A percentile compares a stretch with the other conserved stretches of the same genome.
phyloP scores from a whole-genome alignment of 768 basidiomycete species.

The Pholiota molesta region DNA sequence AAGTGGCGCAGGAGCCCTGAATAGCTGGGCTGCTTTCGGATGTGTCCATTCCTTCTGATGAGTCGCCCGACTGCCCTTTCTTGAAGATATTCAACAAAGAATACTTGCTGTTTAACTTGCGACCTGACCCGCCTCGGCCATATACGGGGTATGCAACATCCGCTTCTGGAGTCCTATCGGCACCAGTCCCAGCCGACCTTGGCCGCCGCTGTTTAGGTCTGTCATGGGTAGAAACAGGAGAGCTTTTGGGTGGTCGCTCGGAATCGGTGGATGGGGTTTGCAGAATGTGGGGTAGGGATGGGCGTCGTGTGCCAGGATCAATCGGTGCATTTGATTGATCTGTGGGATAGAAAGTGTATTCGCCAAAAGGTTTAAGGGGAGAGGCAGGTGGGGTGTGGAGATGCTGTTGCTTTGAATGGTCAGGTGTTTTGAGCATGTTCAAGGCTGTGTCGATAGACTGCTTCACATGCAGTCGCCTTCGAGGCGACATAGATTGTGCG shows the following conservation, averaged over 20 bases:
- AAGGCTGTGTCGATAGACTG: conserved; percentile 78
- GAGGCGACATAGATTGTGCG: conserved; percentile 21
- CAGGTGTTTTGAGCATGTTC: conserved; percentile 49
- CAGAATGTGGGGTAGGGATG: conserved; percentile 68
- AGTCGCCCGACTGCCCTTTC: conserved; percentile 51
- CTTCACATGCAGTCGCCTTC: conserved; percentile 65
- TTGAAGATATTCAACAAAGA: conserved; percentile 77
- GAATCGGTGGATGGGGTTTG: conserved; percentile 32
- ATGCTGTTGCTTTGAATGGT: conserved; percentile 23
- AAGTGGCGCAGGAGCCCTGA: conserved; percentile 25
- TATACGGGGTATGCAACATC: conserved; percentile 29
- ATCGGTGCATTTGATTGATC: conserved; percentile 34
- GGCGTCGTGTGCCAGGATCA: conserved; percentile 51
- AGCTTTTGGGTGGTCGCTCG: conserved; percentile 37
- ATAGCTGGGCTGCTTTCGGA: conserved; percentile 16
- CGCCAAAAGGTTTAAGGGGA: conserved; percentile 43
- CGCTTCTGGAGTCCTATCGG: conserved; percentile 45
- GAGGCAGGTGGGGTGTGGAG: conserved; percentile 45
- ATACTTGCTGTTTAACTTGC: conserved; percentile 68
- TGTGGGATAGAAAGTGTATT: conserved; percentile 48
- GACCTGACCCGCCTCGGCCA: conserved; percentile 38
- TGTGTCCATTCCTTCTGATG: conserved; percentile 22
- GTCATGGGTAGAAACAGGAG: conserved; percentile 30
- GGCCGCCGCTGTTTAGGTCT: conserved; percentile 53
- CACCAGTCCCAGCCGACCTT: conserved; percentile 71